Base-by-base conservation (phyloP, 495 filamentous ascomycete genomes). In the Daldinia decipiens region DNA sequence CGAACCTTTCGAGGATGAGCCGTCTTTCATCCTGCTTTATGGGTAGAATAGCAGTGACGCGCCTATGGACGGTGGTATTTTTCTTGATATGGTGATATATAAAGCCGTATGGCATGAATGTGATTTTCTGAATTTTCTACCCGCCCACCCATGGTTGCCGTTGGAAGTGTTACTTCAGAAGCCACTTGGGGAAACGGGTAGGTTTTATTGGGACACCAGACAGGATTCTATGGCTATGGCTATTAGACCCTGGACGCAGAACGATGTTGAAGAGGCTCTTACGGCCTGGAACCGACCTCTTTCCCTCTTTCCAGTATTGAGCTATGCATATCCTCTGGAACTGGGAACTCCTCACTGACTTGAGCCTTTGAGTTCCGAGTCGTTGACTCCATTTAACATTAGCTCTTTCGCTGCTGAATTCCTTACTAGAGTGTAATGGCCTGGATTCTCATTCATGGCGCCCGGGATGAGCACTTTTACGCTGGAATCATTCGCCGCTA, bases 1-100 rank as follows among this genome's bases (percentile, higher is more conserved):
- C 4, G 52, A 64, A 7, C 26, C 9, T 36, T 45, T 59, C 26
- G 38, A 11, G 19, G 12, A 29, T 3, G 12, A 27, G 39, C 38
- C 62, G 17, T 47, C 52, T 2, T 38, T 50, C n/a, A 56, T 65
- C 15, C 38, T 65, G 2, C 61, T 36, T n/a, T 65, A 45, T 27
- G 52, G n/a, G 2, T 38, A 57, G 9, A 15, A 65, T 12, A 59
- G 45, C 39, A 26, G 13, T 17, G 24, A 59, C 8, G 27, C 57
- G 9, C 57, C 38, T 27, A 29, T 47, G 36, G 57, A 59, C n/a
- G 57, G 57, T 6, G 57, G 38, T 2, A 12, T 59, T 39, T 47
- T 27, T 59, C 21, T 59, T 32, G 39, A 59, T 19, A 47, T 59
- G 26, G 27, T 27, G 7, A 19, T 39, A n/a, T 59, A 47, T 19